Base-by-base conservation (phyloP, 108 stramenopile species). In the Mediolabrus comicus region DNA sequence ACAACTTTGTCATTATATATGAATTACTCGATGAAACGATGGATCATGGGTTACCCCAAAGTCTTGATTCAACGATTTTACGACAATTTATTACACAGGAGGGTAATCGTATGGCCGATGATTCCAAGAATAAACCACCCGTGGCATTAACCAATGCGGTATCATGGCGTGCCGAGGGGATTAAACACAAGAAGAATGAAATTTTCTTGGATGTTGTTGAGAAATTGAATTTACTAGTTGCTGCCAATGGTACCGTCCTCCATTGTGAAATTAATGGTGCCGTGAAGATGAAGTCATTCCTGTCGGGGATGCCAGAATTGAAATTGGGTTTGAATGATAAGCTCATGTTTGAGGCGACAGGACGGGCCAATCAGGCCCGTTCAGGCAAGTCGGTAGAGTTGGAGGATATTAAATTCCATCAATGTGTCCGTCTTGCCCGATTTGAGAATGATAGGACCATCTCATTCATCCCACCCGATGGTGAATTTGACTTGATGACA, bases 361-460 rank as follows among this genome's bases (percentile, higher is more conserved):
- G 94, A 12, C 53, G 89, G 17, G 27, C 30, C 43, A 84, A 83
- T 57, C 86, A 89, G 36, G 62, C 71, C 19, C 73, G 77, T 14
- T 63, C 71, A 7, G 86, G 88, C 46, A 99, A 99, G 82, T 87
- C 97, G 6, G 96, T 99, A 0, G 99, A 99, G 67, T 82, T 99
- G 62, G 98, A 99, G 72, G 99, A 99, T 75, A 98, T 99, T 62
- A 99, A 98, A 70, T 99, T 99, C 66, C 99, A 99, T 77, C 99
- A 99, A 69, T 99, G 99, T 67, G 99, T 99, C 36, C 85, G 98
- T 25, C 84, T 99, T 38, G 97, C 98, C 4, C 84, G 98, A 16
- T 99, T 99, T 67, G 99, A 99, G 76, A 98, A 99, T 57, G 98
- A 99, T 73, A 83, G 98, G 52, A 99, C 99, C 30, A 99, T 99